These are phyloP conservation scores for Penicillium frequentans DNA, from an alignment of 2,329 filamentous ascomycete genomes.

Conservation along the genomic window DNA sequence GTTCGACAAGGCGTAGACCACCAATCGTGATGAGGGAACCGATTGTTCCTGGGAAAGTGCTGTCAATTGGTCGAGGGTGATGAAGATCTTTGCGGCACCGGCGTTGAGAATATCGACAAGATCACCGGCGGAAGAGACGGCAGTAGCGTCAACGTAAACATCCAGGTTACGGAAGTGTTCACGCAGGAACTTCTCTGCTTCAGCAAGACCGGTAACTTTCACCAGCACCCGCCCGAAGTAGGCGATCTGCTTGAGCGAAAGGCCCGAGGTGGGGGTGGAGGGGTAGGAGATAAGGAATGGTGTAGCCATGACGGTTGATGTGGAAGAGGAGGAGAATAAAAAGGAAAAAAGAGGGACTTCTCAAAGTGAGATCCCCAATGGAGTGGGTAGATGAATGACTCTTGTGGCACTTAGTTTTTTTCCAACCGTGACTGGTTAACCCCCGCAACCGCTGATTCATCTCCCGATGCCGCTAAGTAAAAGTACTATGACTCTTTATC, in stretches of 20 bases:
- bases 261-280: conserved; percentile 48
- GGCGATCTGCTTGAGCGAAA: conserved; percentile 55
- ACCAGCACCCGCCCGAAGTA: conserved; percentile 61
- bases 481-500: neutral
- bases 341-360: neutral
- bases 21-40: conserved; percentile 56
- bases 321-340: neutral
- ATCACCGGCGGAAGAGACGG: conserved; percentile 67
- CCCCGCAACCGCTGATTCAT: conserved; percentile 19
- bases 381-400: conserved; percentile 16
- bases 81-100: conserved; percentile 82
- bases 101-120: conserved; percentile 78
- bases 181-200: conserved; percentile 54
- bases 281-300: conserved; percentile 44
- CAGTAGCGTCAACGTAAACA: conserved; percentile 75
- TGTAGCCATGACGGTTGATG: conserved; percentile 38
- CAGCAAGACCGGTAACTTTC: conserved; percentile 44
- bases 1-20: conserved; percentile 51
- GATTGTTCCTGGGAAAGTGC: conserved; percentile 53
- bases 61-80: conserved; percentile 67
- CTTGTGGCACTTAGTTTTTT: conserved; percentile 16
- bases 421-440: conserved; percentile 2
- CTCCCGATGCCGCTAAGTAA: neutral
- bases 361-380: conserved; percentile 15
- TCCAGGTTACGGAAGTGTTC: conserved; percentile 56